These are phyloP conservation scores for Symmetrospora coprosmae DNA, from an alignment of 768 basidiomycete species.

Conservation along the genomic window DNA sequence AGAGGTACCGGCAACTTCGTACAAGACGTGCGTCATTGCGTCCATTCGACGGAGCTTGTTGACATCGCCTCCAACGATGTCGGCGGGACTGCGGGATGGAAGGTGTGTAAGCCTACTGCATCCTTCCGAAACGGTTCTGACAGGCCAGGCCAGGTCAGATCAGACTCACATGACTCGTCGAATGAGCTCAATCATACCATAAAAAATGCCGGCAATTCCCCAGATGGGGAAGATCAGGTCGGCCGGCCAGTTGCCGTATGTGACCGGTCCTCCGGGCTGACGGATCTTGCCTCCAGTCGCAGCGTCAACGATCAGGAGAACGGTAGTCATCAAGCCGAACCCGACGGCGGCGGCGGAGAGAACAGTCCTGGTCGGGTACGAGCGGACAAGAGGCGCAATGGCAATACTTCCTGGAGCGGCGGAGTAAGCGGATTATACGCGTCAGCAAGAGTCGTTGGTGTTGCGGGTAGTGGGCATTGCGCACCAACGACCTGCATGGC, in stretches of 20 bases:
- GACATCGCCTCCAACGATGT: constrained; percentile 32
- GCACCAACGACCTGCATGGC: constrained; percentile 33
- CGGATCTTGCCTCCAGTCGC: constrained; percentile 23
- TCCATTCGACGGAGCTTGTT: constrained; percentile 32
- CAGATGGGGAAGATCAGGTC: constrained; percentile 30
- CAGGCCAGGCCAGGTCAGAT: no score
- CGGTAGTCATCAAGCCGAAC: constrained; percentile 31
- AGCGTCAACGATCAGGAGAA: constrained; percentile 34
- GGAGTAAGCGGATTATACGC: neutral
- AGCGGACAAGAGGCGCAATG: constrained; percentile 34
- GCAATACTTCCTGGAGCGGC: no score
- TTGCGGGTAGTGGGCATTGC: neutral
- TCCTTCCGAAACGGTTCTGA: no score
- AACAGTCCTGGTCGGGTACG: constrained; percentile 32
- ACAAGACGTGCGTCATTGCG: constrained; percentile 31
- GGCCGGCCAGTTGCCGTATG: constrained; percentile 32
- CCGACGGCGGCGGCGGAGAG: constrained; percentile 31
- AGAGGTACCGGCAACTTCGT: constrained; percentile 35
- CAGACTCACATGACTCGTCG: constrained; percentile 32
- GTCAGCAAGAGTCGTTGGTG: neutral
- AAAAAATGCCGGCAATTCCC: constrained; percentile 31
- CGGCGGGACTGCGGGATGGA: neutral
- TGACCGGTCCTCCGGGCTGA: neutral
- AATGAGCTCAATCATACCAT: constrained; percentile 36
- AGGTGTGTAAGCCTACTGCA: neutral